Evolutionary conservation across 2,329 filamentous ascomycete species (phyloP).

Genomic region (Aspergillus brasiliensis): DNA sequence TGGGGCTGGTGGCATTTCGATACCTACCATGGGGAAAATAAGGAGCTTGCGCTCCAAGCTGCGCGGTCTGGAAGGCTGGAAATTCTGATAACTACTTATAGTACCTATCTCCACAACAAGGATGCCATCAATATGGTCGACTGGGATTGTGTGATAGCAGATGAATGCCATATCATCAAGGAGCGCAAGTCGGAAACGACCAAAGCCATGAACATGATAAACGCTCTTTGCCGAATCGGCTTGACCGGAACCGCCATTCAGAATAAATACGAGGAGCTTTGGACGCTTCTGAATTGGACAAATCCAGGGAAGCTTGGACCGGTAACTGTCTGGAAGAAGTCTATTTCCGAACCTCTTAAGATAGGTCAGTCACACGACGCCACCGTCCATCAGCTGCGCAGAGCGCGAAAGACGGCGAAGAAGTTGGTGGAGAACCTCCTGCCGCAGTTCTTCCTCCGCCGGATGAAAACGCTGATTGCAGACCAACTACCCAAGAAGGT

Average conservation of each 20-base stretch:
- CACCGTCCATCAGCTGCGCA: conserved; percentile 77
- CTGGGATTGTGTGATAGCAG: conserved; percentile 93
- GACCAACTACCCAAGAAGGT: conserved; percentile 93
- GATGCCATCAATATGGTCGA: conserved; percentile 77
- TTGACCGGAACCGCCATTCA: conserved; percentile 95
- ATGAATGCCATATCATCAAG: conserved; percentile 91
- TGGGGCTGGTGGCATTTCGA: conserved; percentile 98
- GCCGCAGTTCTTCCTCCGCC: conserved; percentile 84
- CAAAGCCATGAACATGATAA: conserved; percentile 84
- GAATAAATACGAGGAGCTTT: conserved; percentile 96
- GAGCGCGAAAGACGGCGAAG: conserved; percentile 77
- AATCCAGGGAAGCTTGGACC: conserved; percentile 75
- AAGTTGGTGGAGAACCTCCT: conserved; percentile 85
- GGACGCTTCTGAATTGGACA: conserved; percentile 95
- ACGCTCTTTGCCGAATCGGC: conserved; percentile 87
- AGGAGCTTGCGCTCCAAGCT: conserved; percentile 71
- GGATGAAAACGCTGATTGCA: conserved; percentile 91
- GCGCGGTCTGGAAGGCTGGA: conserved; percentile 78
- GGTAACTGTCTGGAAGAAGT: conserved; percentile 73
- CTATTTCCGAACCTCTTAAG: conserved; percentile 77
- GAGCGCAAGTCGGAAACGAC: conserved; percentile 75
- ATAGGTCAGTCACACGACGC: conserved; percentile 92
- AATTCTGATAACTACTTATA: conserved; percentile 92
- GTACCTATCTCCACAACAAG: conserved; percentile 78
- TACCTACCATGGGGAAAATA: conserved; percentile 72